phyloP scores from a whole-genome alignment of 768 basidiomycete species.

The Leucocoprinus leucothites region DNA sequence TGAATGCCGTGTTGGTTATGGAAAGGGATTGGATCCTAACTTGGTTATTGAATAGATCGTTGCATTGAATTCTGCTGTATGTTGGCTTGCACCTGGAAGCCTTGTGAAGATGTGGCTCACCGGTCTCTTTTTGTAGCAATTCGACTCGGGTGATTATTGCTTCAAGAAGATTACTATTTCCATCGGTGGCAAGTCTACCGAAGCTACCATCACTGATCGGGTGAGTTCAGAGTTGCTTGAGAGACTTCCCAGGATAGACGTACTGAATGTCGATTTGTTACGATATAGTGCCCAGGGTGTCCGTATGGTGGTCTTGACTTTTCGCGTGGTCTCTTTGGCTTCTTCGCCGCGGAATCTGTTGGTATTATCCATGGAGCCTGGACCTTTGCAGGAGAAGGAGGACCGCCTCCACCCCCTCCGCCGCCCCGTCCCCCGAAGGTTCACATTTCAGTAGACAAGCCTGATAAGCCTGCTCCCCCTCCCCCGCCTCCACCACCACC shows the following conservation, averaged over 20 bases:
- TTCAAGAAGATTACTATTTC: slow-evolving; percentile 60
- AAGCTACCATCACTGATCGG: slow-evolving; percentile 61
- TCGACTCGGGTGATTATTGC: slow-evolving; percentile 47
- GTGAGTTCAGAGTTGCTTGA: slow-evolving; percentile 36
- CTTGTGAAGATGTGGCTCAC: too few relatives aligned
- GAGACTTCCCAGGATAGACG: background rate
- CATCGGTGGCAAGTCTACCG: slow-evolving; percentile 51
- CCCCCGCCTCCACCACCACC: slow-evolving; percentile 8
- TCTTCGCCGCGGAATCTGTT: slow-evolving; percentile 37
- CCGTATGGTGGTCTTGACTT: slow-evolving; percentile 61
- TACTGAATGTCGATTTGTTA: background rate
- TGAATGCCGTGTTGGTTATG: background rate
- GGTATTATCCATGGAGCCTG: slow-evolving; percentile 53
- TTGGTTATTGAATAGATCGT: slow-evolving; percentile 41
- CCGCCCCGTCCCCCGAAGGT: slow-evolving; percentile 8
- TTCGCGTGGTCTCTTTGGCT: slow-evolving; percentile 52
- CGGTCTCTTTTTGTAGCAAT: slow-evolving; percentile 49
- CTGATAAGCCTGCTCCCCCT: slow-evolving; percentile 12
- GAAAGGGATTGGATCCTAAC: background rate
- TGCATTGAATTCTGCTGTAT: slow-evolving; percentile 38
- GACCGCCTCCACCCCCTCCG: slow-evolving; percentile 18
- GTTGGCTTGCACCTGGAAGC: slow-evolving; percentile 14
- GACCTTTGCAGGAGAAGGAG: slow-evolving; percentile 29
- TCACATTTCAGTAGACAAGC: slow-evolving; percentile 15
- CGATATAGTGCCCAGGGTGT: slow-evolving; percentile 59